A percentile compares a stretch with the other conserved stretches of the same genome.
These are phyloP conservation scores for Leccinum subgranulosum DNA, from an alignment of 768 basidiomycete species.

Conservation along the genomic window DNA sequence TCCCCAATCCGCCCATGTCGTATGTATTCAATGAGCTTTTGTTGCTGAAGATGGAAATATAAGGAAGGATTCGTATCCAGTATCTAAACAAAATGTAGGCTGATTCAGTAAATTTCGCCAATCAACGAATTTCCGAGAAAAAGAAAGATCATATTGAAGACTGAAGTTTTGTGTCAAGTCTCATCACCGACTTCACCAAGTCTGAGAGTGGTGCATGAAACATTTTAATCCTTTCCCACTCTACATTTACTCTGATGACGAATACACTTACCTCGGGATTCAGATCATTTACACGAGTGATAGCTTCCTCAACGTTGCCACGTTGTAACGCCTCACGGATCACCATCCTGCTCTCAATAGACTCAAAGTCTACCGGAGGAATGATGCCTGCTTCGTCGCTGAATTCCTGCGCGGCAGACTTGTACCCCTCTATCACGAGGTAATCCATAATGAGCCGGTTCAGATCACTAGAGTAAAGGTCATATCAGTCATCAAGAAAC, in stretches of 20 bases:
- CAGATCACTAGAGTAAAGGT: constrained; percentile 64
- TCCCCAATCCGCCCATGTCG: constrained; percentile 74
- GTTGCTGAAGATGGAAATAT: constrained; percentile 95
- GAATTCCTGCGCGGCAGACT: constrained; percentile 93
- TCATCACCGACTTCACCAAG: constrained; percentile 81
- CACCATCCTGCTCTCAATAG: constrained; percentile 90
- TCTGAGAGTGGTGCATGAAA: constrained; percentile 99
- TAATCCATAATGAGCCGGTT: constrained; percentile 97
- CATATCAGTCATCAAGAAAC: constrained; percentile 18
- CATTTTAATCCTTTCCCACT: constrained; percentile 71
- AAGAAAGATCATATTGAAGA: constrained; percentile 84
- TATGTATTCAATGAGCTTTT: constrained; percentile 93
- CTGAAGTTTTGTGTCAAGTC: constrained; percentile 78
- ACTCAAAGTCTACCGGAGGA: constrained; percentile 82
- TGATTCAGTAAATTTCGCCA: constrained; percentile 12
- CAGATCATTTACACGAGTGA: constrained; percentile 91
- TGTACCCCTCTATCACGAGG: constrained; percentile 96
- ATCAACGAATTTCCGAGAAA: neutral
- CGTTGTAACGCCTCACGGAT: constrained; percentile 92
- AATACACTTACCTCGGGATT: constrained; percentile 84
- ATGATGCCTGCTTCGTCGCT: constrained; percentile 79
- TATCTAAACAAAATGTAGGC: constrained; percentile 56
- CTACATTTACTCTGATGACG: neutral
- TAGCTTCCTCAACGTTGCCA: constrained; percentile 93
- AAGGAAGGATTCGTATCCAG: constrained; percentile 91